phyloP scores from a whole-genome alignment of 306 rosid species.

The Mimosa pudica region DNA sequence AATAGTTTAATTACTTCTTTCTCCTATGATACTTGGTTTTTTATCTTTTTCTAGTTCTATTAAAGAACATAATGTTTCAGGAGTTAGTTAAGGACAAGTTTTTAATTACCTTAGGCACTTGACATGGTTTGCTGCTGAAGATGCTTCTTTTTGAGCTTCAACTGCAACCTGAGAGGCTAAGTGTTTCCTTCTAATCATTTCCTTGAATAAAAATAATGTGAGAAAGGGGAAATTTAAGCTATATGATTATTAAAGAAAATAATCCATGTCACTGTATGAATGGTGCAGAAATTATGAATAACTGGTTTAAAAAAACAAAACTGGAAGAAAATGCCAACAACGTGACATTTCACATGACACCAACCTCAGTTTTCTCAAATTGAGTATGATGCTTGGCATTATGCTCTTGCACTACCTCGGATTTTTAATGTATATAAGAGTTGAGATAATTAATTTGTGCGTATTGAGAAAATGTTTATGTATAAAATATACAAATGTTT shows the following conservation, averaged over 20 bases:
- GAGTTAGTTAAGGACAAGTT: constrained; percentile 8
- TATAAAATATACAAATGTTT: no score
- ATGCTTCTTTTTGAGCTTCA: constrained; percentile 93
- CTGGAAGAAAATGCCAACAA: background rate
- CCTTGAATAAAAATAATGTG: constrained; percentile 53
- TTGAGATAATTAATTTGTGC: no score
- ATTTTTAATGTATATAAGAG: no score
- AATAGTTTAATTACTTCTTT: constrained; percentile 37
- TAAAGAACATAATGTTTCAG: background rate
- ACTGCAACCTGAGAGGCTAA: constrained; percentile 70
- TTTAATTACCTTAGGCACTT: constrained; percentile 70
- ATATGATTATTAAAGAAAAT: background rate
- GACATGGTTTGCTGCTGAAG: constrained; percentile 66
- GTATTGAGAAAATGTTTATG: no score
- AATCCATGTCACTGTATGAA: background rate
- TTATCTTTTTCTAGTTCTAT: background rate
- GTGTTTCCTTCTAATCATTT: constrained; percentile 76
- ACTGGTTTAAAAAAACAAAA: background rate
- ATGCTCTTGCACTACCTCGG: background rate
- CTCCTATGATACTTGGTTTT: background rate
- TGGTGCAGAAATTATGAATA: background rate
- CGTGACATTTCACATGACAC: background rate
- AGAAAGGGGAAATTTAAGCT: constrained; percentile 19
- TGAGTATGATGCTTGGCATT: background rate
- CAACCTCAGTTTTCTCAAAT: background rate